Base-by-base conservation (phyloP, 2,329 filamentous ascomycete species). In the Sporothrix euskadiensis region DNA sequence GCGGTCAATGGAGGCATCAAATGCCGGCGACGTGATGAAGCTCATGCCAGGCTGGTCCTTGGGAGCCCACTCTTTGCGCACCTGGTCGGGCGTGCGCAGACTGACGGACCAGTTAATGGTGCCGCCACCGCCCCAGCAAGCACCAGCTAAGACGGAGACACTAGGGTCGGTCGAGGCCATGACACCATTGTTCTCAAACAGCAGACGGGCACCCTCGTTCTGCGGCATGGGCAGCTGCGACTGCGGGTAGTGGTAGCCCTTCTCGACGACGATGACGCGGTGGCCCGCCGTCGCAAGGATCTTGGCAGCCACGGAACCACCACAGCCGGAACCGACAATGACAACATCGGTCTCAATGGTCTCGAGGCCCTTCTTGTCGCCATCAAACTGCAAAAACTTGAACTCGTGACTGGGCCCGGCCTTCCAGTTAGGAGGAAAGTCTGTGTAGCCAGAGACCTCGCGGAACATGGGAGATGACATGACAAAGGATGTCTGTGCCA, bases 251-350 rank as follows among this genome's bases (percentile, higher is more conserved):
- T 96, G 88, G 80, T 94, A 94, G 1, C 88, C 89, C 80, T 96
- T 96, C 77, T 82, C 81, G 39, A 82, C 90, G 0, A 98, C 92
- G 4, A 97, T 80, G 39, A 97, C 93, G 26, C 85, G 76, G 76
- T 92, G 85, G 4, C 92, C 93, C 0, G 91, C 92, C 81, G 94
- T 90, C 10, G 94, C 89, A 1, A 97, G 83, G 69, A 92, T 91
- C 81, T 94, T 94, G 32, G 94, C 94, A 49, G 87, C 88, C 0
- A 97, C 94, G 10, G 87, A 93, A 56, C 92, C 94, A 75, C 94
- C 94, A 77, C 93, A 97, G 39, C 94, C 94, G 52, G 92, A 96
- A 2, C 94, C 94, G 26, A 98, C 87, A 73, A 98, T 90, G 56
- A 97, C 89, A 0, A 97, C 89, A 80, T 98, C 95, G 0, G 92